Base-by-base conservation (phyloP, 225 moss, liverwort and hornwort genomes). In the Sphagnum contortum region DNA sequence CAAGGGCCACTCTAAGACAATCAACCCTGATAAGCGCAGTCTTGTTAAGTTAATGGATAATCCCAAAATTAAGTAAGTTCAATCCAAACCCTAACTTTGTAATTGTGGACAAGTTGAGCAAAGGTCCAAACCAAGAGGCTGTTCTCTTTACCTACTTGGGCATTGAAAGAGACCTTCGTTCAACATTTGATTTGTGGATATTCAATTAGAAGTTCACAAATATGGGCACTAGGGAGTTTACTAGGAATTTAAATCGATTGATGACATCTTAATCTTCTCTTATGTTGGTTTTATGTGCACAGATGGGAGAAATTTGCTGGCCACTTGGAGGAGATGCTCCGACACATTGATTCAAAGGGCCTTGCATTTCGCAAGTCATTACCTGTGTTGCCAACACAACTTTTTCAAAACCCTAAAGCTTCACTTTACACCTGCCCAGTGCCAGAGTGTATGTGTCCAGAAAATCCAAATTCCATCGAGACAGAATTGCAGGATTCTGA, bases 1-100 rank as follows among this genome's bases (percentile, higher is more conserved):
- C 66, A 91, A 86, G 66, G 98, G 98, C 55, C 93, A 98, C 69
- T 77, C 98, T 3, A 98, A 91, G 76, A 98, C 98, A 29, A 93
- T 98, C 12, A 91, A 89, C 64, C 98, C 98, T 3, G 98, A 93
- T 74, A 88, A 93, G 73, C 91, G 98, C 58, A 86, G 83, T 65
- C 77, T 98, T n/a, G 98, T 85, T 55, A 48, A 82, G 48, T 72
- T 89, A 64, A 68, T 93, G 49, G 98, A 91, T 60, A 74, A 89
- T 65, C 91, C 91, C 9, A 75, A 75, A 50, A 88, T 98, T 49
- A 77, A 76, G 96, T 98, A 70, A 66, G 75, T 57, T 29, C 29
- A 29, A 29, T 29, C 29, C 29, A 29, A 29, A 0, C 29, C 29
- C 29, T 29, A 29, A 29, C 29, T 29, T 0, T 29, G 29, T 29